Evolutionary conservation across 2,329 filamentous ascomycete species (phyloP).

Genomic region (Scorias spongiosa): DNA sequence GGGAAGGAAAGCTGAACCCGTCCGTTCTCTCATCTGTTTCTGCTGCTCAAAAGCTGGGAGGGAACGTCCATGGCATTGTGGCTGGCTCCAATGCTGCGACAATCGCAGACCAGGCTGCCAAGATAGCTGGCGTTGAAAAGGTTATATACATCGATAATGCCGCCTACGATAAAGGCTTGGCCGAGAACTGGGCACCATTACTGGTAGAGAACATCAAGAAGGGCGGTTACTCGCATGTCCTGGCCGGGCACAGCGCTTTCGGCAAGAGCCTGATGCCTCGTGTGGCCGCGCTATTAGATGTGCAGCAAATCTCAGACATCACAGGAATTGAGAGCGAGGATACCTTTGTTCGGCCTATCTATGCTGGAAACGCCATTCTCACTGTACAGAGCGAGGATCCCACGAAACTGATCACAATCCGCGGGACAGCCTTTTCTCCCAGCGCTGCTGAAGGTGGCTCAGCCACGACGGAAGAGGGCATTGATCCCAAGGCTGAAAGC

Average conservation of each 20-base stretch:
- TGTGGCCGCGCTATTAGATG: slow-evolving; percentile 79
- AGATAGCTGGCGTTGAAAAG: slow-evolving; percentile 82
- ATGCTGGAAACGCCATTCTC: slow-evolving; percentile 91
- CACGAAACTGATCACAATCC: slow-evolving; percentile 80
- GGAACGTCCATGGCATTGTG: slow-evolving; percentile 70
- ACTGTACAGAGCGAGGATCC: slow-evolving; percentile 82
- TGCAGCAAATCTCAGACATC: slow-evolving; percentile 87
- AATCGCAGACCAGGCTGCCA: slow-evolving; percentile 70
- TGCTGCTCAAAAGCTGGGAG: slow-evolving; percentile 75
- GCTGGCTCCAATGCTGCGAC: slow-evolving; percentile 64
- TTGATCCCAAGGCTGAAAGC: slow-evolving; percentile 62
- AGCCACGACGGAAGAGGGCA: slow-evolving; percentile 63
- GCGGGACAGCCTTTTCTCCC: slow-evolving; percentile 79
- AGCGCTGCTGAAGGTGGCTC: slow-evolving; percentile 57
- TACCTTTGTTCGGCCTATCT: slow-evolving; percentile 92
- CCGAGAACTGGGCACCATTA: slow-evolving; percentile 88
- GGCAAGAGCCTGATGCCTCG: slow-evolving; percentile 90
- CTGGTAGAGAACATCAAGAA: slow-evolving; percentile 95
- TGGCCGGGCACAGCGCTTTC: slow-evolving; percentile 85
- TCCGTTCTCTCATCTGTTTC: slow-evolving; percentile 74
- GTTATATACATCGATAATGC: slow-evolving; percentile 76
- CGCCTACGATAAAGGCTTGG: slow-evolving; percentile 85
- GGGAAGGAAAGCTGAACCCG: slow-evolving; percentile 69
- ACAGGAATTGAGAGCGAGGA: slow-evolving; percentile 75
- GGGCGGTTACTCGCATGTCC: slow-evolving; percentile 80